Evolutionary conservation across 108 stramenopile species (phyloP), one percentile per base, ranked within the genome.

Genomic region (Nitzschia palea): DNA sequence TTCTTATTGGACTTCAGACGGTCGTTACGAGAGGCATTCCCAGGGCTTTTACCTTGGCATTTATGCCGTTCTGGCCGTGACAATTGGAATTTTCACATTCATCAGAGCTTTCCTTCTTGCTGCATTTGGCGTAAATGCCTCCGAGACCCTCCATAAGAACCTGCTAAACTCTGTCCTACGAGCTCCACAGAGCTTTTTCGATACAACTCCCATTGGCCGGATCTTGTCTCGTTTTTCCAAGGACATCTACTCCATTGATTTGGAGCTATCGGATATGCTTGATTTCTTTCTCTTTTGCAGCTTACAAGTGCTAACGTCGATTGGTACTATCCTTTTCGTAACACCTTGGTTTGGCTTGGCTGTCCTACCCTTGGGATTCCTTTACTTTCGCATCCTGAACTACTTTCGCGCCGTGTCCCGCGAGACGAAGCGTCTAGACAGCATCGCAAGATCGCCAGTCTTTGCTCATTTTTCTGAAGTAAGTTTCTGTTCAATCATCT

Each of bases 381-480:
- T 80, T 18, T 93, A 93, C 70, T 67, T 88, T 18, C 47, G 56
- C 12, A 65, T 87, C n/a, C 74, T 89, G 73, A 85, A 89, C 44
- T 87, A 84, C 51, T 94, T 85, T 71, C 73, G 92, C 17, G 83
- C 48, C 52, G 87, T 85, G 0, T 84, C 78, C 44, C 82, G 82
- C 4, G 91, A 82, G 74, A 90, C 84, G 0, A 91, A 94, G 79
- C 72, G 97, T 8, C 69, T 98, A 15, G 97, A 98, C 47, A 83
- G 88, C 58, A 78, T 96, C 33, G 75, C 87, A 0, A 73, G 96
- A 54, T 89, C 88, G n/a, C 97, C 97, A 22, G 85, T 98, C 2
- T 98, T 88, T 78, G 81, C 94, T 12, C 92, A 94, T 44, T 98
- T 98, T 70, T 79, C 87, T n/a, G 96, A 98, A 44, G 67, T 68